Base-by-base conservation (phyloP, 176 grass and related monocot genomes). In the Ensete glaucum region DNA sequence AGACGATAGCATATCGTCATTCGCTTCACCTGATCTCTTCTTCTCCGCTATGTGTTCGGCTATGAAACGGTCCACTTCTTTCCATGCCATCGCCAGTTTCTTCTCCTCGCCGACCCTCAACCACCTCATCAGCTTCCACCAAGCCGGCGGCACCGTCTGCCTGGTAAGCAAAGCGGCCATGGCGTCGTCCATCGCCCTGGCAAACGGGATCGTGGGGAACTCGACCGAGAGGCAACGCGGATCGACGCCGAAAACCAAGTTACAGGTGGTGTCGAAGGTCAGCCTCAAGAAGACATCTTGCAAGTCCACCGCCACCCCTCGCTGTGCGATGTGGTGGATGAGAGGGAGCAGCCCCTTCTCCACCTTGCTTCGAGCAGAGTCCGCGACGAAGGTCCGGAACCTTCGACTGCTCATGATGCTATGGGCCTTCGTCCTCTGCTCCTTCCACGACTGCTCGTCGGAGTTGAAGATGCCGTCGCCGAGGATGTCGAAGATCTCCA, bases 271-370 rank as follows among this genome's bases (percentile, higher is more conserved):
- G 52, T 74, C 72, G 72, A 58, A 74, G 24, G 72, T 74, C 53
- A 74, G 53, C 53, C 72, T n/a, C 13, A 74, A 6, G 72, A 74
- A 74, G 53, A 74, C 72, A 12, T 74, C 72, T 27, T 74, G 53
- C 72, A 74, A 21, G 53, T 74, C 72, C 52, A 74, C 72, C 3
- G 1, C 24, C 12, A 11, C 12, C 53, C 21, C 54, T 27, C 24
- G 52, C 24, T n/a, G 21, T 2, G 72, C 72, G 14, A 74, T 3
- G 8, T 56, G 17, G 22, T 55, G 21, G 72, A 74, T 21, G 10
- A 74, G 13, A 20, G 53, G 72, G 13, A 74, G 53, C 11, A 74
- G 52, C 24, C 72, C 72, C 21, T 16, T 56, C 72, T 74, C 52
- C 7, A 74, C 72, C 52, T 74, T 74, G 12, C 50, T 50, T 3